Percentiles rank a stretch among this genome's conserved stretches.
Conservation (phyloP, 73 alveolate genomes). For the Effrenium voratum region DNA sequence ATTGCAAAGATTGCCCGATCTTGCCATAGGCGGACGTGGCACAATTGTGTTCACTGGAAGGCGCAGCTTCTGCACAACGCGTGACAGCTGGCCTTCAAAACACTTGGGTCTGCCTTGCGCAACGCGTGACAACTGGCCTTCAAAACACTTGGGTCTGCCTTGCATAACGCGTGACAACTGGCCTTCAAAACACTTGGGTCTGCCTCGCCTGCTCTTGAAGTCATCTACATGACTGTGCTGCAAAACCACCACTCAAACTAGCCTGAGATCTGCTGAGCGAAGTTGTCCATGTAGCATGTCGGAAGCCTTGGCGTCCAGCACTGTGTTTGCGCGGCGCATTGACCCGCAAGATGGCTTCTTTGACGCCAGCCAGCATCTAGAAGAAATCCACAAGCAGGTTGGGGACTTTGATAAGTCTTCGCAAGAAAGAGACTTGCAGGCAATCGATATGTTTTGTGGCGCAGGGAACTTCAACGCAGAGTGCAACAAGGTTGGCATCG, state of each 20-base stretch:
- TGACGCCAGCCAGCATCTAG: not conserved
- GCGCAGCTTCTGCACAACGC: not conserved
- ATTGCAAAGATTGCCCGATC: conserved; percentile 30
- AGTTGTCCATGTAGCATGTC: too few relatives aligned
- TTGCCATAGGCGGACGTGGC: conserved; percentile 31
- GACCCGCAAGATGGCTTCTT: not conserved
- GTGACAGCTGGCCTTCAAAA: too few relatives aligned
- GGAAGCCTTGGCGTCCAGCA: too few relatives aligned
- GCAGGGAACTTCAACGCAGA: not conserved
- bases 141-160: not conserved
- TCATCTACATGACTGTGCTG: not conserved
- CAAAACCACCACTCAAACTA: not conserved
- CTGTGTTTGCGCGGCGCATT: not conserved
- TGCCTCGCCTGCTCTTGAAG: not conserved
- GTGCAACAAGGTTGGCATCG: not conserved
- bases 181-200: not conserved
- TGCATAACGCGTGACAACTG: not conserved
- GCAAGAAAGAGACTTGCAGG: not conserved
- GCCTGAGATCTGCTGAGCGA: too few relatives aligned
- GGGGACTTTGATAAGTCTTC: not conserved
- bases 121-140: not conserved
- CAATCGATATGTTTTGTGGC: not conserved
- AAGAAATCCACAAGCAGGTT: not conserved
- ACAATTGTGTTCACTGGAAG: not conserved
- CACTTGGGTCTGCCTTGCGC: not conserved